phyloP scores from a whole-genome alignment of 306 rosid genomes.

The Fagus crenata region DNA sequence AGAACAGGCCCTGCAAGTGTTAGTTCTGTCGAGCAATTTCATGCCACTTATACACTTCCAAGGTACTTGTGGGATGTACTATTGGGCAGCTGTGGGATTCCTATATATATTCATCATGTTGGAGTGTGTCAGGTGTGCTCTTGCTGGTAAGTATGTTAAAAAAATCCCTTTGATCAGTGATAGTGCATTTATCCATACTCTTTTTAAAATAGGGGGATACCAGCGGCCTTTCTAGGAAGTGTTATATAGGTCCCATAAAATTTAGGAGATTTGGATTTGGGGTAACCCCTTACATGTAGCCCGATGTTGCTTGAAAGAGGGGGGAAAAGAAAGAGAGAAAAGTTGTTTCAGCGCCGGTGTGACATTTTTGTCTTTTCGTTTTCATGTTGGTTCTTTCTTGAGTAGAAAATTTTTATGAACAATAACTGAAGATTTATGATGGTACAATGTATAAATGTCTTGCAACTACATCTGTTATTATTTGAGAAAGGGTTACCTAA shows the following conservation, averaged over 20 bases:
- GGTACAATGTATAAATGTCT: not conserved
- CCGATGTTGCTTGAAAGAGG: not conserved
- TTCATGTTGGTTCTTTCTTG: not conserved
- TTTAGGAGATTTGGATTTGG: not conserved
- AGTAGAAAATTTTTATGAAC: not conserved
- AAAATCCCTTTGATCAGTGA: conserved; percentile 64
- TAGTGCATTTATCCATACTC: conserved; percentile 68
- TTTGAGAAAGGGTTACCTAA: not conserved
- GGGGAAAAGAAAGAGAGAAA: not conserved
- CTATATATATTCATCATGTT: conserved; percentile 48
- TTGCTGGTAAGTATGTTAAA: conserved; percentile 64
- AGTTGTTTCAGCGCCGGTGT: not conserved
- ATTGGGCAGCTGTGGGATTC: conserved; percentile 74
- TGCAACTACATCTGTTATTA: not conserved
- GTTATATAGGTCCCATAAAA: not conserved
- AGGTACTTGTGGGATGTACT: conserved; percentile 69
- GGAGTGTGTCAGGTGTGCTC: conserved; percentile 65
- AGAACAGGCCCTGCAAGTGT: conserved; percentile 59
- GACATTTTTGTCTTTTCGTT: not conserved
- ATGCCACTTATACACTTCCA: conserved; percentile 74
- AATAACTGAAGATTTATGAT: not conserved
- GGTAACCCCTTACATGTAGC: not conserved
- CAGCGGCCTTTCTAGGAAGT: conserved; percentile 55
- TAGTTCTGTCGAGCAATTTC: conserved; percentile 70
- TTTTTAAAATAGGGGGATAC: conserved; percentile 53